Percentiles rank a stretch among this genome's conserved stretches.
Evolutionary conservation across 2,329 filamentous ascomycete genomes (phyloP).

Genomic region (Calonectria hongkongensis): DNA sequence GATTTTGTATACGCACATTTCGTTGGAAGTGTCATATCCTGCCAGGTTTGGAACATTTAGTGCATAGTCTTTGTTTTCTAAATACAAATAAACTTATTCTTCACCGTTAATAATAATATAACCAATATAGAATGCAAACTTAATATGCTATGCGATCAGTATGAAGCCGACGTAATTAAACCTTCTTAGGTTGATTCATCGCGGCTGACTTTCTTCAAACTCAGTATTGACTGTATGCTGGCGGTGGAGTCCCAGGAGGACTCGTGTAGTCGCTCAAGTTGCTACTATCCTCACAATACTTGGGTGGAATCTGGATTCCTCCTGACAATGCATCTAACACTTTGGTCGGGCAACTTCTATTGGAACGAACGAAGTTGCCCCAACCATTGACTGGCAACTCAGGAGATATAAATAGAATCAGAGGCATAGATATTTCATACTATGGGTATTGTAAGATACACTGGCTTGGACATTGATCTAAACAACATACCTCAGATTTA

Average conservation of each 20-base stretch:
- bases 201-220: background rate
- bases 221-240: conserved; percentile 15
- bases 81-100: too few relatives aligned
- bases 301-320: conserved; percentile 32
- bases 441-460: background rate
- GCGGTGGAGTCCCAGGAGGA: conserved; percentile 19
- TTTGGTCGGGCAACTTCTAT: background rate
- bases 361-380: conserved; percentile 18
- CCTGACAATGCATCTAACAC: background rate
- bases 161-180: too few relatives aligned
- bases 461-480: rapidly evolving
- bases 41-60: too few relatives aligned
- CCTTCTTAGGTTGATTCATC: too few relatives aligned
- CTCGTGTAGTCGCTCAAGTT: background rate
- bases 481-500: conserved; percentile 21
- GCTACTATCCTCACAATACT: conserved; percentile 2
- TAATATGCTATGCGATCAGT: too few relatives aligned
- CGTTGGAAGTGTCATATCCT: too few relatives aligned
- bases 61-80: too few relatives aligned
- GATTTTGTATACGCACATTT: too few relatives aligned
- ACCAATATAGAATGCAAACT: too few relatives aligned
- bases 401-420: conserved; percentile 30
- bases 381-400: conserved; percentile 33
- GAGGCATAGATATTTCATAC: conserved; percentile 22
- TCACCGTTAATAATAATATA: too few relatives aligned